Percentiles rank a stretch among this genome's conserved stretches.
These are phyloP conservation scores for Suillus discolor DNA, from an alignment of 768 basidiomycete genomes.

Conservation along the genomic window DNA sequence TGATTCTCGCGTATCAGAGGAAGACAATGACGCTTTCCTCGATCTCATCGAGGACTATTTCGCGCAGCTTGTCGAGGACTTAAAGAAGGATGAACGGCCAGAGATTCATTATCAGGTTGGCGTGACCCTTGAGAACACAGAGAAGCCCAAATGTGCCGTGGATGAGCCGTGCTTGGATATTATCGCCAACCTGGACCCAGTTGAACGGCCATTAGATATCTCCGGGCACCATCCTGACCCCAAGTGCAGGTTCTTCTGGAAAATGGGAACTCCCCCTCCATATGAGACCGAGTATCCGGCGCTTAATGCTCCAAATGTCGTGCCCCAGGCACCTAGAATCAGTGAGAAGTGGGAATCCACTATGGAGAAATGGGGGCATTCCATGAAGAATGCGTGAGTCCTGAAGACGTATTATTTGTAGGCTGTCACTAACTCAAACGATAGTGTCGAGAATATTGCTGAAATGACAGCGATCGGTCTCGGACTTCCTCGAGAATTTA, in stretches of 20 bases:
- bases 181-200: conserved; percentile 73
- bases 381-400: conserved; percentile 86
- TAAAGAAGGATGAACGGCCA: conserved; percentile 80
- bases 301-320: conserved; percentile 80
- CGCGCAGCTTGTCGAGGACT: conserved; percentile 58
- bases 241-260: conserved; percentile 94
- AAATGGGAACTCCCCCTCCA: conserved; percentile 73
- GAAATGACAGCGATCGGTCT: conserved; percentile 88
- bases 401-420: conserved; percentile 3
- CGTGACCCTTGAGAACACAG: conserved; percentile 95
- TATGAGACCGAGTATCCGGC: conserved; percentile 78
- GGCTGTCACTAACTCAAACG: conserved; percentile 28
- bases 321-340: conserved; percentile 64
- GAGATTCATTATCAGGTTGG: conserved; percentile 92
- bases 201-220: conserved; percentile 86
- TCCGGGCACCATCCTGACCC: conserved; percentile 83
- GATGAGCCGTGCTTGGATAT: conserved; percentile 81
- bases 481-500: conserved; percentile 67
- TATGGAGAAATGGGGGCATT: conserved; percentile 86
- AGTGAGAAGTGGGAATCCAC: conserved; percentile 64
- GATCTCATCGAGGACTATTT: conserved; percentile 96
- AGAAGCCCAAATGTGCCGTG: conserved; percentile 85
- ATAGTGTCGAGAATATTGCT: conserved; percentile 82
- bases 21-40: conserved; percentile 81
- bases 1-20: conserved; percentile 82